Evolutionary conservation across 2,329 filamentous ascomycete genomes (phyloP), one percentile per base, ranked within the genome.

Genomic region (Leptosphaerulina australis): DNA sequence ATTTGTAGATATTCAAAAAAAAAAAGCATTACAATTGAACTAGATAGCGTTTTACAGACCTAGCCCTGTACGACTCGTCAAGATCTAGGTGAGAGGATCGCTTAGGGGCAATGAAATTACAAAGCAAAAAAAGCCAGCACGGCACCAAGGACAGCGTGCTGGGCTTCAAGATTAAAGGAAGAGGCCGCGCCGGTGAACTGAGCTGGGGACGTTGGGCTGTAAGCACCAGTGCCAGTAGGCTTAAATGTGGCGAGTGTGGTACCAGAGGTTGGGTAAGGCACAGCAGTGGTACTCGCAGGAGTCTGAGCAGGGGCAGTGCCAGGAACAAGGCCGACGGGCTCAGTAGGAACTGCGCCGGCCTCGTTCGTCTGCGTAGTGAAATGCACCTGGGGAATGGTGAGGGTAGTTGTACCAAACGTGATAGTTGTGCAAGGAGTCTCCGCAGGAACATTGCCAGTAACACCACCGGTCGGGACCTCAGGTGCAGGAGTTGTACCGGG

Each of bases 331-430:
- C 64, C 69, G 14, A 75, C 68, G 31, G 65, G 63, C 41, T 64
- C 67, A 17, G 68, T 65, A 2, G 63, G 63, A 12, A 55, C 62
- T 12, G 59, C 46, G 12, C 66, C 68, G 7, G 63, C 62, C 35
- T 63, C 64, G 43, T 64, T 50, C 15, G 69, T 68, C 21, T 66
- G 52, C 25, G 75, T 77, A 22, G 69, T 71, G 70, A 78, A 77
- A 56, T 70, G 64, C 9, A 78, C 74, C 55, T 76, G 73, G 0
- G 77, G 77, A 18, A 80, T 76, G 11, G 75, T 78, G 49, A 79
- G 62, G 15, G 72, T 72, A 4, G 73, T 77, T 17, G 68, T 61
- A 38, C 72, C 70, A 63, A 73, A 74, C 12, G 71, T 74, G 58
- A 79, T 74, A 20, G 73, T 76, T 0, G 77, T 79, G 53, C 59